phyloP scores from a whole-genome alignment of 73 alveolate species.

The Tetrahymena malaccensis region DNA sequence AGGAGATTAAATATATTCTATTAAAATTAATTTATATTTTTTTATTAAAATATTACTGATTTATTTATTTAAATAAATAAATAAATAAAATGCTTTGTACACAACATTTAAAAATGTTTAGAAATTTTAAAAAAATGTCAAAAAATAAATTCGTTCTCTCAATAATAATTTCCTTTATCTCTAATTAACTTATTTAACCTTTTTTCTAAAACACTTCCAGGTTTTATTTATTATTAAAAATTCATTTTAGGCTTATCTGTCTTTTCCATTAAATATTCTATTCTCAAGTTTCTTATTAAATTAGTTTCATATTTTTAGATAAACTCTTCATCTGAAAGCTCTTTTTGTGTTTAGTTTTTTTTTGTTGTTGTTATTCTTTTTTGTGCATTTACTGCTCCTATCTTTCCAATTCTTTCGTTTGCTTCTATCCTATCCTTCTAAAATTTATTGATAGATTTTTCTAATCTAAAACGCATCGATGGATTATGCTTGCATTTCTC shows the following conservation, averaged over 20 bases:
- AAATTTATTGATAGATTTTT: not conserved
- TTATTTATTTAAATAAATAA: too few relatives aligned
- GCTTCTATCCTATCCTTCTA: not conserved
- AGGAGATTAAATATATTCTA: too few relatives aligned
- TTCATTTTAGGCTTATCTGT: not conserved
- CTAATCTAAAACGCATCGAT: not conserved
- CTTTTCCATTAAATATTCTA: not conserved
- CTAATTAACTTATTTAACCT: not conserved
- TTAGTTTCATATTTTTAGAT: not conserved
- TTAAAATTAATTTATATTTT: too few relatives aligned
- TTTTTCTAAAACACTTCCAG: not conserved
- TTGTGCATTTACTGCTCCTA: not conserved
- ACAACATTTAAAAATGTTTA: too few relatives aligned
- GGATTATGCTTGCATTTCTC: not conserved
- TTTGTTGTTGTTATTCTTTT: not conserved
- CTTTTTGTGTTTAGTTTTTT: not conserved
- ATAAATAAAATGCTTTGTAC: too few relatives aligned
- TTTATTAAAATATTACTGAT: too few relatives aligned
- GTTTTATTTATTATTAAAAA: not conserved
- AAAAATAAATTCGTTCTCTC: not conserved
- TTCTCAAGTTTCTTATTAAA: not conserved
- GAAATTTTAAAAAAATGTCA: too few relatives aligned
- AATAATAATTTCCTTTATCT: not conserved
- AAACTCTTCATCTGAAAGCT: not conserved
- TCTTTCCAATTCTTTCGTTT: not conserved